Conservation (phyloP, 2,329 filamentous ascomycete genomes). For the Dendrostoma leiphaemia region DNA sequence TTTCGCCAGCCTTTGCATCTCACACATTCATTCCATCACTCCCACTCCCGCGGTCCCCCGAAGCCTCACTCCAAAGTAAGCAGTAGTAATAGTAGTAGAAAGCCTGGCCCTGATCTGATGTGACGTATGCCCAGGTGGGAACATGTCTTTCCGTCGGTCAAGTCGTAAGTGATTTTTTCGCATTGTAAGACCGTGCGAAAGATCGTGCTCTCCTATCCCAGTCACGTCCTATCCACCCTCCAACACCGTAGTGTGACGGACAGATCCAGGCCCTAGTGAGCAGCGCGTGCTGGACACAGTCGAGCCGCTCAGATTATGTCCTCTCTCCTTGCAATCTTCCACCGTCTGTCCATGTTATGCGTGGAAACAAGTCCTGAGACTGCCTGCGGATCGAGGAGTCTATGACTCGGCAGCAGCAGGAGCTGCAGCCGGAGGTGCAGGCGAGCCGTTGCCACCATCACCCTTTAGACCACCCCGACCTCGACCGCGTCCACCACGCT, state of each 20-base stretch:
- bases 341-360: neutral
- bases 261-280: neutral
- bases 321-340: too few relatives aligned
- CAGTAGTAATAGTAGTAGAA: neutral
- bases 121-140: neutral
- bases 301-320: neutral
- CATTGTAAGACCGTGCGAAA: too few relatives aligned
- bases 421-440: constrained; percentile 51
- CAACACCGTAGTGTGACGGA: neutral
- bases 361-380: too few relatives aligned
- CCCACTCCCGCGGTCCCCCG: too few relatives aligned
- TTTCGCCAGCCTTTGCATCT: neutral
- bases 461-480: constrained; percentile 58
- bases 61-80: neutral
- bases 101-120: neutral
- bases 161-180: neutral
- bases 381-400: too few relatives aligned
- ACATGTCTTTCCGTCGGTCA: neutral
- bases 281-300: neutral
- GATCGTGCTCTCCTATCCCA: neutral
- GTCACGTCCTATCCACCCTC: neutral
- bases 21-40: neutral
- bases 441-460: constrained; percentile 52
- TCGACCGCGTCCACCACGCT: constrained; percentile 54
- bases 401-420: constrained; percentile 33